Conservation (phyloP, 2,329 filamentous ascomycete species). For the Alternaria atra region DNA sequence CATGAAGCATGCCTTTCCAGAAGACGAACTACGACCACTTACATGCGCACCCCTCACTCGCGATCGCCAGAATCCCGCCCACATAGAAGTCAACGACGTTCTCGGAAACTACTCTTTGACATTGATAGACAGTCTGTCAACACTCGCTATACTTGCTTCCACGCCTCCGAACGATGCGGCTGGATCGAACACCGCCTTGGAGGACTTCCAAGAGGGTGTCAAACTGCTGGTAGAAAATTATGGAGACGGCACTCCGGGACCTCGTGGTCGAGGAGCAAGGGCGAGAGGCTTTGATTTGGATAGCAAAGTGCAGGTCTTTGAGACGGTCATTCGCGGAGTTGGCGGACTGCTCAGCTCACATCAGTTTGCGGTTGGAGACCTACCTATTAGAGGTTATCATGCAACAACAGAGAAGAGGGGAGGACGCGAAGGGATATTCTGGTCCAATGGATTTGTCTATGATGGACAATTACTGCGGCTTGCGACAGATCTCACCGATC, state of each 20-base stretch:
- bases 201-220: constrained; percentile 80
- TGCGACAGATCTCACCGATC: constrained; percentile 82
- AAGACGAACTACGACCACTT: constrained; percentile 91
- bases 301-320: constrained; percentile 98
- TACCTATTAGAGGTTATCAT: constrained; percentile 83
- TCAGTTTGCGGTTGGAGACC: constrained; percentile 87
- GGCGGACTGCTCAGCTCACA: constrained; percentile 93
- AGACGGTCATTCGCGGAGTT: constrained; percentile 93
- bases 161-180: constrained; percentile 66
- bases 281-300: constrained; percentile 90
- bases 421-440: constrained; percentile 63
- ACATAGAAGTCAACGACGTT: constrained; percentile 92
- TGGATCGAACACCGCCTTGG: constrained; percentile 61
- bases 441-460: constrained; percentile 82
- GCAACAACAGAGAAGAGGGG: constrained; percentile 55
- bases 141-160: constrained; percentile 89
- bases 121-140: constrained; percentile 92
- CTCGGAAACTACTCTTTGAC: constrained; percentile 97
- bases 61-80: constrained; percentile 78
- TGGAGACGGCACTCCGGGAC: constrained; percentile 79
- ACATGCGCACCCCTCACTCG: constrained; percentile 85
- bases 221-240: constrained; percentile 80
- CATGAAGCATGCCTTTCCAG: constrained; percentile 91
- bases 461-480: constrained; percentile 90
- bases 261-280: constrained; percentile 73